These are phyloP conservation scores for Coemansia sp. DNA, from an alignment of 192 early-diverging fungal genomes.

Conservation along the genomic window DNA sequence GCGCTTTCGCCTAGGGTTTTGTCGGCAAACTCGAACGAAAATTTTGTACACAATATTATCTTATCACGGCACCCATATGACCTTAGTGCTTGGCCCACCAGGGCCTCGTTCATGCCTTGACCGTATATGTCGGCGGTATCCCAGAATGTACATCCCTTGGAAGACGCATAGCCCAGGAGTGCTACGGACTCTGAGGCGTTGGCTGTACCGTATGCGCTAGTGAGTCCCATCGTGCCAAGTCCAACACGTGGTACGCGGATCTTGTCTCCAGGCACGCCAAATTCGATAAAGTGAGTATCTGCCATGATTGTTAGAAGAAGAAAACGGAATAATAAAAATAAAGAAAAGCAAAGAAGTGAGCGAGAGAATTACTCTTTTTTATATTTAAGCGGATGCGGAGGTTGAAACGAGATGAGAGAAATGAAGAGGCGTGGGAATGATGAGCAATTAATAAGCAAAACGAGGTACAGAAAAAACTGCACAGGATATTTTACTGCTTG, in stretches of 20 bases:
- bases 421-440: no score
- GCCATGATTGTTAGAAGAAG: not conserved
- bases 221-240: constrained; percentile 40
- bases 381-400: not conserved
- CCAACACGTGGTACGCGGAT: constrained; percentile 35
- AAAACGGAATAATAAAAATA: not conserved
- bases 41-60: constrained; percentile 66
- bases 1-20: constrained; percentile 11
- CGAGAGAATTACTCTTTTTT: not conserved
- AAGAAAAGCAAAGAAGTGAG: not conserved
- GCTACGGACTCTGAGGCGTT: constrained; percentile 41
- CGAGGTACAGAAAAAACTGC: no score
- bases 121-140: constrained; percentile 68
- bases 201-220: constrained; percentile 36
- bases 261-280: constrained; percentile 37
- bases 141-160: constrained; percentile 60
- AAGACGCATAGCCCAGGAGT: constrained; percentile 54
- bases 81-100: constrained; percentile 54
- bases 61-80: constrained; percentile 46
- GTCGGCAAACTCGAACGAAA: constrained; percentile 42
- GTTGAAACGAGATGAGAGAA: no score
- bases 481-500: no score
- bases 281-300: constrained; percentile 14
- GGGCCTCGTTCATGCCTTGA: constrained; percentile 59
- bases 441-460: no score